Evolutionary conservation across 2,329 filamentous ascomycete species (phyloP).

Genomic region (Microcyclospora pomicola): DNA sequence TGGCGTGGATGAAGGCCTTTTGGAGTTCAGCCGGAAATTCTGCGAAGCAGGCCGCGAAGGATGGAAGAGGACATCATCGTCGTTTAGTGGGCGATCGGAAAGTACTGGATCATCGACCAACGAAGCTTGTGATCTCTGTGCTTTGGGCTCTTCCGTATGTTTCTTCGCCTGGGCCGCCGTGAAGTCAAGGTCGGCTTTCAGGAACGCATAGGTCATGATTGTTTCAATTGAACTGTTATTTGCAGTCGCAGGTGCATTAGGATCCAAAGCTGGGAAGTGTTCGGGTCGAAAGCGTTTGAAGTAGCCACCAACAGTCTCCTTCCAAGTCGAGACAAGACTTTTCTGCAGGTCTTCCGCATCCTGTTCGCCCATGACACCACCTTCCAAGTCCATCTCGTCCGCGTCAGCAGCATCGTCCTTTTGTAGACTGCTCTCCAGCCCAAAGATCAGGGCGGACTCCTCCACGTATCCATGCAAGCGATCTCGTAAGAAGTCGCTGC

Average conservation of each 20-base stretch:
- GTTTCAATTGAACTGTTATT: constrained; percentile 53
- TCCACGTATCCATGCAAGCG: constrained; percentile 83
- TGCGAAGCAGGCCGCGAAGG: constrained; percentile 34
- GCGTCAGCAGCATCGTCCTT: constrained; percentile 21
- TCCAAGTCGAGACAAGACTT: constrained; percentile 62
- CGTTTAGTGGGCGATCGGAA: constrained; percentile 67
- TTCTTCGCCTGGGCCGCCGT: constrained; percentile 78
- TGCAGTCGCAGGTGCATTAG: constrained; percentile 4
- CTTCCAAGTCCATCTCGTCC: constrained; percentile 26
- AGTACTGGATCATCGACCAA: constrained; percentile 51
- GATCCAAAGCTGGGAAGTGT: constrained; percentile 39
- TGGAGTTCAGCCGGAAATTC: constrained; percentile 27
- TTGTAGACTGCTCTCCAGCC: constrained; percentile 60
- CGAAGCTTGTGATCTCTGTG: constrained; percentile 4
- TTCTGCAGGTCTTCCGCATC: constrained; percentile 57
- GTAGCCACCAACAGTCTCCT: constrained; percentile 78
- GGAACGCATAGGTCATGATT: constrained; percentile 79
- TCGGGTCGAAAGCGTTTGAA: constrained; percentile 80
- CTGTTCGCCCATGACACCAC: constrained; percentile 36
- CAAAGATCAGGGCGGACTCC: constrained; percentile 61
- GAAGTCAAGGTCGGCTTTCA: constrained; percentile 90
- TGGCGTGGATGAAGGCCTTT: constrained; percentile 29
- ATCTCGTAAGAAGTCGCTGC: constrained; percentile 73
- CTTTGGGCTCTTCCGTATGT: constrained; percentile 24
- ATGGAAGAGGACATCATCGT: constrained; percentile 66